Evolutionary conservation across 139 green algal genomes (phyloP), one percentile per base, ranked within the genome.

Genomic region (Tetratostichococcus sp.): DNA sequence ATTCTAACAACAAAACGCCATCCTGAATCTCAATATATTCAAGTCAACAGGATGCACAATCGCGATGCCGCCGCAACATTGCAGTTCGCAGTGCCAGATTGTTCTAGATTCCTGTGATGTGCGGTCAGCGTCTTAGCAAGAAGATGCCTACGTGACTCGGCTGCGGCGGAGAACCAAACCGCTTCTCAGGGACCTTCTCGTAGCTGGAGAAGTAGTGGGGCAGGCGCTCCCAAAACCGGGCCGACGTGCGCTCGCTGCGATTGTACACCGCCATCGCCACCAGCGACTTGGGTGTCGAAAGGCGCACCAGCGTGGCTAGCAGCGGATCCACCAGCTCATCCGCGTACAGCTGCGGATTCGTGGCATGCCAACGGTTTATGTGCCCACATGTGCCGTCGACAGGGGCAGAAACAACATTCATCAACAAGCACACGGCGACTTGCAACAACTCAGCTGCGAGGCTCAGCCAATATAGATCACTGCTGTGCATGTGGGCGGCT

Each of bases 271-370:
- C 72, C 22, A 76, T 34, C 5, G 67, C 16, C 14, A 76, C 50
- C 28, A 32, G 39, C 28, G 58, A 69, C 26, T 39, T 8, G 0
- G 57, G 33, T 5, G 25, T 62, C 14, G 57, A 70, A n/a, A 70
- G 22, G 22, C 22, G 11, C 8, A 8, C 31, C 25, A 76, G 67
- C 25, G 43, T 69, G 6, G 67, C 28, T 23, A 76, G 72, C 72
- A 76, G 33, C 26, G 58, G 35, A 22, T 76, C 58, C 72, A 76
- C 67, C 6, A 67, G 58, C 33, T 76, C 72, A 23, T 43, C 58
- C 0, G 67, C 72, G 32, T 76, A 76, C 58, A 76, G 43, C 71
- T 75, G 43, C 30, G n/a, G n/a, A n/a, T n/a, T n/a, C n/a, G n/a
- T n/a, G n/a, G n/a, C n/a, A n/a, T n/a, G n/a, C n/a, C n/a, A n/a